Conservation (phyloP, 2,329 filamentous ascomycete genomes). For the Diaporthe aspalathi region DNA sequence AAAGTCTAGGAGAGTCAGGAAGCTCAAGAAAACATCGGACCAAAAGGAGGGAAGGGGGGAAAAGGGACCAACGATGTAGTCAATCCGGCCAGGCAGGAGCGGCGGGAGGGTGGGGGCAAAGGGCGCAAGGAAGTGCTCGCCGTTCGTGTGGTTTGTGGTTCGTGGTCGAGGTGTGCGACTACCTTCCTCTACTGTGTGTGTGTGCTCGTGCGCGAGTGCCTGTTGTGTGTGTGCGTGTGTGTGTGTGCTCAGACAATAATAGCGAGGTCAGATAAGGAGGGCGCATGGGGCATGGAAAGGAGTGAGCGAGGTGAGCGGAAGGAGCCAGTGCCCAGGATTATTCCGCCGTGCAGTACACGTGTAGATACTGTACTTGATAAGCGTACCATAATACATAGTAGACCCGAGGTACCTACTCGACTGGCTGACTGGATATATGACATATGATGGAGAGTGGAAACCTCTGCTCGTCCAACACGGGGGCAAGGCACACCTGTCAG, state of each 20-base stretch:
- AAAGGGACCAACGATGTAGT: neutral
- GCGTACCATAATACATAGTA: neutral
- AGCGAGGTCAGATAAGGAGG: constrained; percentile 18
- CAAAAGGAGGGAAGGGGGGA: neutral
- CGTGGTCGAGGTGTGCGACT: neutral
- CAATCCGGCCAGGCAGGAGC: constrained; percentile 19
- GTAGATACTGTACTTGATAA: too few relatives aligned
- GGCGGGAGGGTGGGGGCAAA: constrained; percentile 1
- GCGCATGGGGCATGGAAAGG: neutral
- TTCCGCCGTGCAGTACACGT: neutral
- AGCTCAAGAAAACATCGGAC: neutral
- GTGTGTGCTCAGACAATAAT: constrained; percentile 2
- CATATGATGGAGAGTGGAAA: constrained; percentile 7
- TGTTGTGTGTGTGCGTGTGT: neutral
- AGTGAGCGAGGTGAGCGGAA: constrained; percentile 1
- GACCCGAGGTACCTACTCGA: constrained; percentile 1
- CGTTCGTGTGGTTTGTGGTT: neutral
- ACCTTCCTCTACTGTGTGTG: neutral
- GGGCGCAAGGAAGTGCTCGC: constrained; percentile 9
- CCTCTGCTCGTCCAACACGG: neutral
- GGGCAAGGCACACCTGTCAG: neutral
- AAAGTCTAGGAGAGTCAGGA: constrained; percentile 10
- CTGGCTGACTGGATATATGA: neutral
- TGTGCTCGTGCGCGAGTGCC: neutral
- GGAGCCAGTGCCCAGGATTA: constrained; percentile 3